A percentile compares a stretch with the other conserved stretches of the same genome.
These are phyloP conservation scores for Suillus sp. DNA, from an alignment of 768 basidiomycete genomes.

Conservation along the genomic window DNA sequence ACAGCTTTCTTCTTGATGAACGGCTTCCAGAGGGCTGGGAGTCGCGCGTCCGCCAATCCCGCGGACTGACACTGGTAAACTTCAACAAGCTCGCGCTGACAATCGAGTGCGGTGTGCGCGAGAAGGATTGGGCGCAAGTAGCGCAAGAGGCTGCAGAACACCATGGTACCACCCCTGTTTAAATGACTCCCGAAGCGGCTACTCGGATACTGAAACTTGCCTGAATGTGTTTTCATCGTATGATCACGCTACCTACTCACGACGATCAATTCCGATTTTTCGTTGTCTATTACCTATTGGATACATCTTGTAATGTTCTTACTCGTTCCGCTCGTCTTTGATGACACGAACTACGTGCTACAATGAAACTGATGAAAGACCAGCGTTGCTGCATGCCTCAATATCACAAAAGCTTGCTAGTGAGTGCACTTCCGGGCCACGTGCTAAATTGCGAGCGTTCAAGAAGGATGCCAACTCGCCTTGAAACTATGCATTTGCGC, in stretches of 20 bases:
- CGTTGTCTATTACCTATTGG: background rate
- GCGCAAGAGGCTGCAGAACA: background rate
- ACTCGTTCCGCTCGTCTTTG: background rate
- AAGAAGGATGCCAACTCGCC: background rate
- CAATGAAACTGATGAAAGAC: background rate
- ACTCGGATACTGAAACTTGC: background rate
- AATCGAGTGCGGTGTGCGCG: background rate
- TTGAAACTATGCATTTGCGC: background rate
- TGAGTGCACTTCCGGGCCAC: background rate
- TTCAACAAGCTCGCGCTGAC: background rate
- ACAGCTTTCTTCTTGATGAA: background rate
- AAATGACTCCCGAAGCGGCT: background rate
- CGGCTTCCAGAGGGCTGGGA: background rate
- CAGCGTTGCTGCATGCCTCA: background rate
- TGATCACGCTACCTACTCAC: background rate
- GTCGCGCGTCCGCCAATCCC: background rate
- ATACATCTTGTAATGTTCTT: background rate
- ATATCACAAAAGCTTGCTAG: background rate
- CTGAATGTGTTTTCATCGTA: background rate
- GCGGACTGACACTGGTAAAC: background rate
- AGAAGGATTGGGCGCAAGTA: constrained; percentile 3
- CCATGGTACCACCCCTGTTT: background rate
- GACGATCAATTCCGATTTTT: background rate
- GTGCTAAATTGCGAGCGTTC: background rate
- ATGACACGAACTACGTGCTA: background rate